Conservation (phyloP, 2,329 filamentous ascomycete species). For the Claviceps monticola region DNA sequence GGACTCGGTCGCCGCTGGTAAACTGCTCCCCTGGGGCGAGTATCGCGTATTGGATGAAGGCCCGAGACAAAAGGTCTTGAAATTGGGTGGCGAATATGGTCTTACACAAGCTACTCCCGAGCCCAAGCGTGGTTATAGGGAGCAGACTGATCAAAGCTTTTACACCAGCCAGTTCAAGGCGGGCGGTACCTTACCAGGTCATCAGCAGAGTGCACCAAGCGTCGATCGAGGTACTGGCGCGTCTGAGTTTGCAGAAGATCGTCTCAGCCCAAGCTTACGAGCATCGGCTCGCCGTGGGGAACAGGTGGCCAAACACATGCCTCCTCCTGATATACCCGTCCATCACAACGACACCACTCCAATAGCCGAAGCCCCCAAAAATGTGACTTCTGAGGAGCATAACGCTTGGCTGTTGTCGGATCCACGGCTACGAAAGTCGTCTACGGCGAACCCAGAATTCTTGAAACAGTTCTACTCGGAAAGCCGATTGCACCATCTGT, state of each 20-base stretch:
- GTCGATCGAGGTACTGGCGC: not conserved
- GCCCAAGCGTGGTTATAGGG: conserved; percentile 51
- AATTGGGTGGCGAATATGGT: conserved; percentile 46
- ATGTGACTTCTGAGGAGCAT: conserved; percentile 82
- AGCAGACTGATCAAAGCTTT: conserved; percentile 72
- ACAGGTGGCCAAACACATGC: not conserved
- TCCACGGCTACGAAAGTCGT: conserved; percentile 74
- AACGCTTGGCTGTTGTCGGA: conserved; percentile 76
- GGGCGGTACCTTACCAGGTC: conserved; percentile 14
- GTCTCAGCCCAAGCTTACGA: not conserved
- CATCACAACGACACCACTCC: not conserved
- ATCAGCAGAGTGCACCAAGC: conserved; percentile 5
- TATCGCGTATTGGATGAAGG: conserved; percentile 82
- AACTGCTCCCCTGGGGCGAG: conserved; percentile 69
- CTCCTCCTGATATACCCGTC: not conserved
- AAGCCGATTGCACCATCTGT: conserved; percentile 86
- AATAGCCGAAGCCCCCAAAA: conserved; percentile 29
- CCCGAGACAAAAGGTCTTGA: conserved; percentile 64
- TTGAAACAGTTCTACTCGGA: conserved; percentile 91
- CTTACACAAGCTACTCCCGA: conserved; percentile 50
- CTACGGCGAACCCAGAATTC: conserved; percentile 85
- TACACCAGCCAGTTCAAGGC: conserved; percentile 59
- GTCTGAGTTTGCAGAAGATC: not conserved
- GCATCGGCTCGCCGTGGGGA: not conserved
- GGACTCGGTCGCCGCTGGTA: conserved; percentile 73